phyloP scores from a whole-genome alignment of 352 stramenopile genomes.

The Phytopythium oedochilum region DNA sequence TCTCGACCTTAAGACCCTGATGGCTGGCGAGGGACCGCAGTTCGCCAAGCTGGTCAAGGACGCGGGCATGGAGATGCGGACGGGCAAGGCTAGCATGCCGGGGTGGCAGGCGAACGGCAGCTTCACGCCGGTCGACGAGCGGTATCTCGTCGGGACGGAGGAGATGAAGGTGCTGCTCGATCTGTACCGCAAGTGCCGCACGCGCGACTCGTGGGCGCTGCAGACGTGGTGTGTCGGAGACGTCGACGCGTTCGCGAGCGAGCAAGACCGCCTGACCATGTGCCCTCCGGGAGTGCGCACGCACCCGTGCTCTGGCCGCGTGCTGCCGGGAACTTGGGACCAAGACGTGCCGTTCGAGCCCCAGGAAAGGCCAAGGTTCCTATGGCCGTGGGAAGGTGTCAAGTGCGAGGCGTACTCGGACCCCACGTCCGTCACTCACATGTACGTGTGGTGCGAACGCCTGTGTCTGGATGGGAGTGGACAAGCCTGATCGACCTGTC shows the following conservation, averaged over 20 bases:
- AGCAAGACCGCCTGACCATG: slow-evolving; percentile 3
- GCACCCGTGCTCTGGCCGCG: slow-evolving; percentile 57
- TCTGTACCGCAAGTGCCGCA: slow-evolving; percentile 43
- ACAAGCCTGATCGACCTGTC: not conserved
- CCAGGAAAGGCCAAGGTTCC: slow-evolving; percentile 15
- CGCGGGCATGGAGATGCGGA: slow-evolving; percentile 9
- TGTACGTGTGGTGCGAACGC: slow-evolving; percentile 22
- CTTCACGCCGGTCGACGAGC: slow-evolving; percentile 30
- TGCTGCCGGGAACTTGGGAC: slow-evolving; percentile 28
- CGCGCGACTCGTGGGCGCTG: slow-evolving; percentile 34
- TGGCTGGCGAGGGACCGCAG: slow-evolving; percentile 11
- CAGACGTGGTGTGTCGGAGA: slow-evolving; percentile 58
- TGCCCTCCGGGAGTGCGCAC: slow-evolving; percentile 50
- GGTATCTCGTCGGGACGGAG: slow-evolving; percentile 37
- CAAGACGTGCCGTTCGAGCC: slow-evolving; percentile 1
- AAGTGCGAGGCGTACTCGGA: slow-evolving; percentile 60
- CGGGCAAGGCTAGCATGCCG: slow-evolving; percentile 2
- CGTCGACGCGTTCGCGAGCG: slow-evolving; percentile 8
- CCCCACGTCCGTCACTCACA: slow-evolving; percentile 64
- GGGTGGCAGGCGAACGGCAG: slow-evolving; percentile 5
- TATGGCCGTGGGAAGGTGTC: slow-evolving; percentile 74
- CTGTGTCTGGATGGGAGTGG: not conserved
- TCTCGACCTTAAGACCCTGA: slow-evolving; percentile 26
- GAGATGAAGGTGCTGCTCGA: slow-evolving; percentile 43
- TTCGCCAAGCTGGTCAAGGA: slow-evolving; percentile 9